phyloP scores from a whole-genome alignment of 371 early-diverging fungal genomes.

The Smittium culicis region DNA sequence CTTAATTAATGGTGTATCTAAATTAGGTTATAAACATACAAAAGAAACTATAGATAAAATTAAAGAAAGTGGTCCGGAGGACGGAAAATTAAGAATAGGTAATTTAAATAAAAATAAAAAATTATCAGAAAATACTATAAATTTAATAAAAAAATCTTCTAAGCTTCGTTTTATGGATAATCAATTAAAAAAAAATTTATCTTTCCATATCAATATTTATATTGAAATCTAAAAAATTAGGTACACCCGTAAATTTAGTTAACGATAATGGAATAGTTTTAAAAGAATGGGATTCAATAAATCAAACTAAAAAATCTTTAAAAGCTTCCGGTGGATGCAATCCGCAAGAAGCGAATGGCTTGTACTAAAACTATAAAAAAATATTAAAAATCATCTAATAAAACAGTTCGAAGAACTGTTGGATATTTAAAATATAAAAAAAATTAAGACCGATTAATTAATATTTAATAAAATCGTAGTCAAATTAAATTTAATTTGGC shows the following conservation, averaged over 20 bases:
- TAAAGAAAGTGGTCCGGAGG: neutral
- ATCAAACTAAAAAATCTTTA: constrained; percentile 4
- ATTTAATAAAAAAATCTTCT: neutral
- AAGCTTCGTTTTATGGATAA: constrained; percentile 4
- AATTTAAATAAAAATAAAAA: constrained; percentile 14
- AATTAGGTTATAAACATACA: neutral
- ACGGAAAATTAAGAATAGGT: constrained; percentile 7
- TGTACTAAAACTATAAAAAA: constrained; percentile 13
- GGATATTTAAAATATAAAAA: constrained; percentile 20
- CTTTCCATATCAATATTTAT: constrained; percentile 14
- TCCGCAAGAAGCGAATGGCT: constrained; percentile 9
- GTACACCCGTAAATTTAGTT: constrained; percentile 8
- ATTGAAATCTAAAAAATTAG: constrained; percentile 12
- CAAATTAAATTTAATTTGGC: constrained; percentile 21
- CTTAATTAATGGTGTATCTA: constrained; percentile 6
- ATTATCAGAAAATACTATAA: constrained; percentile 11
- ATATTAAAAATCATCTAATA: constrained; percentile 7
- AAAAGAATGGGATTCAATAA: constrained; percentile 13
- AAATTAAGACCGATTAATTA: constrained; percentile 15
- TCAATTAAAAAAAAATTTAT: constrained; percentile 14
- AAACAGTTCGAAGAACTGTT: constrained; percentile 9
- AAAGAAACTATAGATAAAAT: neutral
- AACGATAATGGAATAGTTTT: constrained; percentile 15
- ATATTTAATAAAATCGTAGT: constrained; percentile 10
- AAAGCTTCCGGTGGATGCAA: constrained; percentile 7